phyloP scores from a whole-genome alignment of 2,329 filamentous ascomycete genomes.

The Cordyceps tenuipes region DNA sequence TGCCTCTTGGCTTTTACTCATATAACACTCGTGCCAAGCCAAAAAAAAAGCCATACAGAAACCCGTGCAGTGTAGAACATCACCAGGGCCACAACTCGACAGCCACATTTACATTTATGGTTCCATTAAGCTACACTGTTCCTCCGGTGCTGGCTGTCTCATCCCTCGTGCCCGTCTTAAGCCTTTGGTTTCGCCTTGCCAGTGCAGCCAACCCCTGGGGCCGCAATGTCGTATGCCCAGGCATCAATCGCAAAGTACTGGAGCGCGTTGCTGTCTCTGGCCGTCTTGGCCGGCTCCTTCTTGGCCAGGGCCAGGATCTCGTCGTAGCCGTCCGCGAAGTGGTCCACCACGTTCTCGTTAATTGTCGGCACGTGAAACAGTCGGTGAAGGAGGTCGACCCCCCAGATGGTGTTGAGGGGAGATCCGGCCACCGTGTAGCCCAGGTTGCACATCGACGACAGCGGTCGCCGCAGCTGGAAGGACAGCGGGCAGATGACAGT shows the following conservation, averaged over 20 bases:
- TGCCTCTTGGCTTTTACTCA: too few species aligned
- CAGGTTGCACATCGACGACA: slow-evolving; percentile 51
- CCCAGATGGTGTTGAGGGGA: slow-evolving; percentile 55
- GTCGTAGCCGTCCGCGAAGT: slow-evolving; percentile 52
- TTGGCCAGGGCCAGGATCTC: slow-evolving; percentile 45
- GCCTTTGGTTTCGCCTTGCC: slow-evolving; percentile 28
- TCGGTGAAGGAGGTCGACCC: slow-evolving; percentile 58
- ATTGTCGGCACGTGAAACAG: slow-evolving; percentile 55
- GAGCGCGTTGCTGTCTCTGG: slow-evolving; percentile 52
- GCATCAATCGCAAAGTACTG: slow-evolving; percentile 63
- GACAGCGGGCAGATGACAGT: slow-evolving; percentile 62
- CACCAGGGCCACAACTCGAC: neutral
- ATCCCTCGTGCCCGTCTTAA: neutral
- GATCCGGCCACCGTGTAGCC: slow-evolving; percentile 54
- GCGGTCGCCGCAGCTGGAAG: slow-evolving; percentile 47
- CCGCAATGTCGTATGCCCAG: slow-evolving; percentile 56
- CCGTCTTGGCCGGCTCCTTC: slow-evolving; percentile 36
- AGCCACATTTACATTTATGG: neutral
- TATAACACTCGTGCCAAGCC: too few species aligned
- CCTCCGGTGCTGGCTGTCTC: neutral
- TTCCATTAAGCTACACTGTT: neutral
- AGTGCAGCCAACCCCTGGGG: slow-evolving; percentile 54
- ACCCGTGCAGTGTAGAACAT: neutral
- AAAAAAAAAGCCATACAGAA: too few species aligned
- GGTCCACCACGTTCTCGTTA: slow-evolving; percentile 51